Percentiles rank a stretch among this genome's conserved stretches.
These are phyloP conservation scores for Diplodia seriata DNA, from an alignment of 2,329 filamentous ascomycete genomes.

Conservation along the genomic window DNA sequence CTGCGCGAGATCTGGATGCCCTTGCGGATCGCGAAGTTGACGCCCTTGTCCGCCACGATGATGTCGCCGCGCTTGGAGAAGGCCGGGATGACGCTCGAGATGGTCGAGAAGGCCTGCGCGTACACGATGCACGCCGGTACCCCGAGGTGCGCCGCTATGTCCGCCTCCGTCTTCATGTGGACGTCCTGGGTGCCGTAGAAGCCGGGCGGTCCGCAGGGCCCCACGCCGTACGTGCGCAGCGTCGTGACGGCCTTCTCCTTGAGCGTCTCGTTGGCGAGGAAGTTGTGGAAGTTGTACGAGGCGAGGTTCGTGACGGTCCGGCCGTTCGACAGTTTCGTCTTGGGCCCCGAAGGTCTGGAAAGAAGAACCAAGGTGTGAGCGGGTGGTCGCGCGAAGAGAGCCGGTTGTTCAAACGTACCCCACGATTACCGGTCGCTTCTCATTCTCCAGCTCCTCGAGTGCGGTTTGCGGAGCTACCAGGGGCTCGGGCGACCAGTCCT, in stretches of 20 bases:
- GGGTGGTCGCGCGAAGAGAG: not conserved
- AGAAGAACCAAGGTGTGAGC: constrained; percentile 26
- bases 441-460: constrained; percentile 81
- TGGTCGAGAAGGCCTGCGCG: constrained; percentile 93
- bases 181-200: constrained; percentile 99
- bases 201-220: constrained; percentile 93
- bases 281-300: constrained; percentile 97
- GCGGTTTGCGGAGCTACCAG: constrained; percentile 76
- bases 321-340: constrained; percentile 85
- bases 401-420: constrained; percentile 64
- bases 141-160: constrained; percentile 89
- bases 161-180: constrained; percentile 94
- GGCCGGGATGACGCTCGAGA: constrained; percentile 94
- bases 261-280: constrained; percentile 88
- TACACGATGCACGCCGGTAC: constrained; percentile 92
- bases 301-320: constrained; percentile 92
- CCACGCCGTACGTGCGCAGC: constrained; percentile 92
- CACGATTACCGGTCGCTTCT: constrained; percentile 85
- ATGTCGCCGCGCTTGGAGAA: constrained; percentile 98
- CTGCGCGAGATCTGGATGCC: constrained; percentile 92
- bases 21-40: constrained; percentile 93
- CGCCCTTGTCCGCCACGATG: constrained; percentile 91
- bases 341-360: constrained; percentile 81
- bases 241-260: constrained; percentile 96
- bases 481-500: constrained; percentile 95